These are phyloP conservation scores for Xanthoconium stramineum DNA, from an alignment of 768 basidiomycete genomes.

Conservation along the genomic window DNA sequence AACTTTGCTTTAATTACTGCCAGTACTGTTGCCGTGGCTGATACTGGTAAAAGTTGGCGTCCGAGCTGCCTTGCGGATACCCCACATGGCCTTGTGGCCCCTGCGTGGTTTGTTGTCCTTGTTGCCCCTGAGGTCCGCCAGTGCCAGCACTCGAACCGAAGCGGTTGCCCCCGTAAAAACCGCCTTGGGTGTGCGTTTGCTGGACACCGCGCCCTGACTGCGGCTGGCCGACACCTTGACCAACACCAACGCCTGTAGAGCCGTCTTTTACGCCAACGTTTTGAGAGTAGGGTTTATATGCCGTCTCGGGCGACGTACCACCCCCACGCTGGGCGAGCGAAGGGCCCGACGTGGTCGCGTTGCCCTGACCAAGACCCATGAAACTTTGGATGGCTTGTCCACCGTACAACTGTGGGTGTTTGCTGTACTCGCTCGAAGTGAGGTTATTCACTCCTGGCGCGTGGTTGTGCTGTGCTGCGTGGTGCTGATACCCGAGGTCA, in stretches of 20 bases:
- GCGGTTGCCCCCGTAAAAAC: slow-evolving; percentile 44
- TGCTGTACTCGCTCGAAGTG: slow-evolving; percentile 41
- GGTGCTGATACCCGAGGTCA: slow-evolving; percentile 53
- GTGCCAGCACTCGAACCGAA: slow-evolving; percentile 43
- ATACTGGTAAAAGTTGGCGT: slow-evolving; percentile 70
- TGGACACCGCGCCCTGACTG: slow-evolving; percentile 45
- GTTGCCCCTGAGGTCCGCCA: slow-evolving; percentile 48
- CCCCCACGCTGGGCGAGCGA: slow-evolving; percentile 41
- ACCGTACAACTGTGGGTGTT: slow-evolving; percentile 44
- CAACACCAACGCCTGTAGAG: slow-evolving; percentile 42
- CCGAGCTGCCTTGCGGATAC: slow-evolving; percentile 53
- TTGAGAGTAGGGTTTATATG: slow-evolving; percentile 71
- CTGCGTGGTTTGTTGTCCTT: slow-evolving; percentile 36
- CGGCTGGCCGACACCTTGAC: slow-evolving; percentile 31
- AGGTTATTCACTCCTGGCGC: slow-evolving; percentile 41
- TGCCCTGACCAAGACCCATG: slow-evolving; percentile 57
- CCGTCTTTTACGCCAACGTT: slow-evolving; percentile 58
- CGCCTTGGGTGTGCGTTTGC: slow-evolving; percentile 40
- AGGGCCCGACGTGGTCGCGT: slow-evolving; percentile 43
- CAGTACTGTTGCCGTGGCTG: slow-evolving; percentile 62
- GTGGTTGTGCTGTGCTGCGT: slow-evolving; percentile 55
- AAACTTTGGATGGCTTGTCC: slow-evolving; percentile 67
- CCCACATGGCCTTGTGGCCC: slow-evolving; percentile 42
- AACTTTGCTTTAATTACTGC: slow-evolving; percentile 32
- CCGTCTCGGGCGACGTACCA: slow-evolving; percentile 63